A percentile compares a stretch with the other conserved stretches of the same genome.
Conservation (phyloP, 805 yeast genomes). For the Nakazawaea siamensis region DNA sequence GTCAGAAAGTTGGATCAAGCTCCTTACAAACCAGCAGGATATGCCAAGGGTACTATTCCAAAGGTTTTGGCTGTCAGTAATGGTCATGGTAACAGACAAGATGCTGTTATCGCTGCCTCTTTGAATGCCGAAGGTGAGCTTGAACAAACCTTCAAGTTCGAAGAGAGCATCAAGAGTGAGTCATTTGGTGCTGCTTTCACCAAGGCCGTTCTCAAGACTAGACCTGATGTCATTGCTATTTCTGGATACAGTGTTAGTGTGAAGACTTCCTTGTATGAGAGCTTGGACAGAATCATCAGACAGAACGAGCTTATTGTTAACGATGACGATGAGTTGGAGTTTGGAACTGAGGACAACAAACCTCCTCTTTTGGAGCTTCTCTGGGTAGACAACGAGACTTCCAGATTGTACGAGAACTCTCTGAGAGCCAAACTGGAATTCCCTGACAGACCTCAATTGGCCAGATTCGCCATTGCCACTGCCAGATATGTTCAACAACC, state of each 20-base stretch:
- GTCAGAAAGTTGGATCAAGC: slow-evolving; percentile 81
- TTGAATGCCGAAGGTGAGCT: slow-evolving; percentile 77
- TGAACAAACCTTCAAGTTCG: slow-evolving; percentile 70
- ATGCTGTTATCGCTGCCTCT: slow-evolving; percentile 79
- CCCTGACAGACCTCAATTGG: slow-evolving; percentile 74
- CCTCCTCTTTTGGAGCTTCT: slow-evolving; percentile 59
- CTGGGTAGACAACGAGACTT: slow-evolving; percentile 91
- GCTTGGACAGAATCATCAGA: slow-evolving; percentile 47
- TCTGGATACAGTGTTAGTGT: slow-evolving; percentile 80
- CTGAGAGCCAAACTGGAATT: slow-evolving; percentile 68
- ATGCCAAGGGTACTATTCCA: slow-evolving; percentile 75
- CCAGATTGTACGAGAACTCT: slow-evolving; percentile 79
- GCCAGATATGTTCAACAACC: slow-evolving; percentile 94
- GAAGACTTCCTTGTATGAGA: slow-evolving; percentile 45
- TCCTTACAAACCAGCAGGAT: slow-evolving; percentile 78
- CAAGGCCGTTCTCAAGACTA: slow-evolving; percentile 49
- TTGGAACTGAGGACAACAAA: slow-evolving; percentile 22
- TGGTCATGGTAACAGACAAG: slow-evolving; percentile 80
- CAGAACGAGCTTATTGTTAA: slow-evolving; percentile 45
- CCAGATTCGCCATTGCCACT: slow-evolving; percentile 78
- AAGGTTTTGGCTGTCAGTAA: slow-evolving; percentile 74
- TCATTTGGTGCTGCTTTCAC: slow-evolving; percentile 62
- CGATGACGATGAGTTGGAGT: slow-evolving; percentile 33
- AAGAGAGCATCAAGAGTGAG: slow-evolving; percentile 55
- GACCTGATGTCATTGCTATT: slow-evolving; percentile 86